Evolutionary conservation across 352 stramenopile genomes (phyloP).

Genomic region (Phytophthora vignae): DNA sequence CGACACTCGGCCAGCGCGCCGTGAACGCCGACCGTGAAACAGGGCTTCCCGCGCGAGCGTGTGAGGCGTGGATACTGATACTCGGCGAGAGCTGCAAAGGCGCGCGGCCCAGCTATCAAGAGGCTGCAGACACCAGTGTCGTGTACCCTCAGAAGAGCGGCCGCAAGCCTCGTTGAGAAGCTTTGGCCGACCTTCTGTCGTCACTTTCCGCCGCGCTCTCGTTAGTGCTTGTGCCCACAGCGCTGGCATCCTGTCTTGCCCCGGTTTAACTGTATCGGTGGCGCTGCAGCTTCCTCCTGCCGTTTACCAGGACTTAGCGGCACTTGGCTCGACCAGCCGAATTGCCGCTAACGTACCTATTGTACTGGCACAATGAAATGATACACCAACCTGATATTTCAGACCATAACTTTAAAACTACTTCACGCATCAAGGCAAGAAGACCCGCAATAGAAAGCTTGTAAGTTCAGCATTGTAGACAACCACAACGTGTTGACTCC

Average conservation of each 20-base stretch:
- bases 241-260: background rate
- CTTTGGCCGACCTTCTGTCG: too few species aligned
- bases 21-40: background rate
- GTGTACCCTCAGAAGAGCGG: too few species aligned
- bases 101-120: conserved; percentile 8
- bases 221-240: too few species aligned
- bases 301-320: background rate
- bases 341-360: background rate
- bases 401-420: too few species aligned
- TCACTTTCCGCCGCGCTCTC: background rate
- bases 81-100: conserved; percentile 20
- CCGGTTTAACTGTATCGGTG: conserved; percentile 13
- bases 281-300: background rate
- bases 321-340: conserved; percentile 7
- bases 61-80: too few species aligned
- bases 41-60: background rate
- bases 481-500: too few species aligned
- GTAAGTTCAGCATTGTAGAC: too few species aligned
- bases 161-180: too few species aligned
- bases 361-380: too few species aligned
- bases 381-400: too few species aligned
- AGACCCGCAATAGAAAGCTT: too few species aligned
- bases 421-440: too few species aligned
- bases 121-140: background rate
- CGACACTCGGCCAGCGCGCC: conserved; percentile 13